Evolutionary conservation across 805 yeast genomes (phyloP).

Genomic region (Jamesozyma piceae): DNA sequence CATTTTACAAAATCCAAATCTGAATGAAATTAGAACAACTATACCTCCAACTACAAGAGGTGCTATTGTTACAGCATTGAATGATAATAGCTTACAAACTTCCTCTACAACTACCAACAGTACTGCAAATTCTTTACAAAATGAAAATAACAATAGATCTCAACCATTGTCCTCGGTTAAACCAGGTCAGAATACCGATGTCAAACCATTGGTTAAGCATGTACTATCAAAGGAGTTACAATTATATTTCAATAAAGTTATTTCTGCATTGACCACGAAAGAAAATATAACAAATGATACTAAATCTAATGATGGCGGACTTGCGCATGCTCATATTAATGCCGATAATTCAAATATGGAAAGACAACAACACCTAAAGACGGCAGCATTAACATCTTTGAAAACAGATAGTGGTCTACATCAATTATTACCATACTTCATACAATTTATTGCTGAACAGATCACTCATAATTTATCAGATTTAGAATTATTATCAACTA

Average conservation of each 20-base stretch:
- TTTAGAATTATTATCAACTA: conserved; percentile 60
- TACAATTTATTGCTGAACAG: conserved; percentile 93
- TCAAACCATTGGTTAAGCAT: conserved; percentile 89
- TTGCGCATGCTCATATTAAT: background rate
- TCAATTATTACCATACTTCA: conserved; percentile 91
- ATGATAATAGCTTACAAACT: conserved; percentile 37
- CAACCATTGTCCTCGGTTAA: conserved; percentile 29
- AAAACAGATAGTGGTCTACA: conserved; percentile 92
- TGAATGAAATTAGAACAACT: conserved; percentile 59
- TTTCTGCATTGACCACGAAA: conserved; percentile 60
- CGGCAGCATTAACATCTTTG: conserved; percentile 77
- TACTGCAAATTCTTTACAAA: conserved; percentile 9
- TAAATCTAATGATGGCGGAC: background rate
- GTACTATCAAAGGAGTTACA: conserved; percentile 90
- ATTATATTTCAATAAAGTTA: conserved; percentile 83
- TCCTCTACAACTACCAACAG: conserved; percentile 9
- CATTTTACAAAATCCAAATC: conserved; percentile 87
- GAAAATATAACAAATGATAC: conserved; percentile 28
- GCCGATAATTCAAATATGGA: background rate
- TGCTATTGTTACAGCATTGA: conserved; percentile 59
- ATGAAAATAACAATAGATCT: conserved; percentile 18
- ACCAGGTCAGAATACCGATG: conserved; percentile 41
- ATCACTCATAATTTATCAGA: conserved; percentile 78
- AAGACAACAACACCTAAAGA: conserved; percentile 37
- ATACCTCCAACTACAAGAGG: conserved; percentile 77